phyloP scores from a whole-genome alignment of 805 yeast genomes.

The Metschnikowia shivogae region DNA sequence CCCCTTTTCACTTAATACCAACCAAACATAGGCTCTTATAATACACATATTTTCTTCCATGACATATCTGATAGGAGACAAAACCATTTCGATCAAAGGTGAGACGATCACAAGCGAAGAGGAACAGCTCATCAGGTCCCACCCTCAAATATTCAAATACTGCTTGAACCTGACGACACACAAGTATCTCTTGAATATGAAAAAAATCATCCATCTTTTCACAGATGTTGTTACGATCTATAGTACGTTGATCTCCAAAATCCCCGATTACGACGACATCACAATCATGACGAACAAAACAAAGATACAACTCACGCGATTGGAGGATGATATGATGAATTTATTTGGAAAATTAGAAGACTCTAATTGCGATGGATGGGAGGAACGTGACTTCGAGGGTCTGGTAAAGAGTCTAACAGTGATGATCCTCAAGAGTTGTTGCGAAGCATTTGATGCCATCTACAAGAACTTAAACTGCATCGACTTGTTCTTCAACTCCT shows the following conservation, averaged over 20 bases:
- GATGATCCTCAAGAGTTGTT: slow-evolving; percentile 11
- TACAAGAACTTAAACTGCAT: slow-evolving; percentile 30
- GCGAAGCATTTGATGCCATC: slow-evolving; percentile 15
- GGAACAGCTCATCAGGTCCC: slow-evolving; percentile 24
- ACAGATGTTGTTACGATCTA: slow-evolving; percentile 38
- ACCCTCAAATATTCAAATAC: slow-evolving; percentile 27
- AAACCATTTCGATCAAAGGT: slow-evolving; percentile 23
- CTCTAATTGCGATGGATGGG: slow-evolving; percentile 22
- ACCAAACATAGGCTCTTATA: background rate
- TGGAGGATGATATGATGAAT: slow-evolving; percentile 32
- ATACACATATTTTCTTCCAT: slow-evolving; percentile 12
- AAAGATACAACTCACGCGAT: slow-evolving; percentile 17
- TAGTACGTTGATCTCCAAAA: slow-evolving; percentile 34
- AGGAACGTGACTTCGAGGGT: slow-evolving; percentile 23
- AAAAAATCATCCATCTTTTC: slow-evolving; percentile 33
- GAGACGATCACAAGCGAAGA: slow-evolving; percentile 21
- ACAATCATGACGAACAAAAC: slow-evolving; percentile 28
- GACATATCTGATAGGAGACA: slow-evolving; percentile 40
- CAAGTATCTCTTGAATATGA: slow-evolving; percentile 24
- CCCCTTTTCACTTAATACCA: background rate
- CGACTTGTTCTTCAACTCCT: slow-evolving; percentile 35
- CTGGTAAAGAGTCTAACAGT: slow-evolving; percentile 20
- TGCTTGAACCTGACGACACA: slow-evolving; percentile 32
- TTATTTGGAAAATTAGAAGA: slow-evolving; percentile 21
- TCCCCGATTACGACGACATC: slow-evolving; percentile 40